phyloP scores from a whole-genome alignment of 257 asterid species.

The Gardenia jasminoides region DNA sequence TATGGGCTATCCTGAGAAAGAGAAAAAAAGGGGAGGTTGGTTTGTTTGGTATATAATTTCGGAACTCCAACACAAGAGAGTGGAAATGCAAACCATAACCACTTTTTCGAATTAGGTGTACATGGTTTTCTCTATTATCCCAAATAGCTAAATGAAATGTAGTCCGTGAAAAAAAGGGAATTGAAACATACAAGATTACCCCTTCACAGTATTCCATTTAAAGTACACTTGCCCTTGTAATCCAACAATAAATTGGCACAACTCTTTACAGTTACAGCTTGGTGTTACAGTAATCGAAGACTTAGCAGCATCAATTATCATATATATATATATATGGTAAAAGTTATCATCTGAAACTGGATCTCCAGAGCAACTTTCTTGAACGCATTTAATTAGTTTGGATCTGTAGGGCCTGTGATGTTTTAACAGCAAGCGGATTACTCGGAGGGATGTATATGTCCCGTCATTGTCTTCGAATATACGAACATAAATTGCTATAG shows the following conservation, averaged over 20 bases:
- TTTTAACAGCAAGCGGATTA: slow-evolving; percentile 15
- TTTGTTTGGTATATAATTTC: not conserved
- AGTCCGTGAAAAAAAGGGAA: too few species aligned
- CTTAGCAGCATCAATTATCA: not conserved
- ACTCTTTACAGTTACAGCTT: too few species aligned
- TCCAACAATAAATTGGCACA: too few species aligned
- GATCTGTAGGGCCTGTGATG: slow-evolving; percentile 15
- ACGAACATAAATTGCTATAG: slow-evolving; percentile 15
- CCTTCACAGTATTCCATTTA: too few species aligned
- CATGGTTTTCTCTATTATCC: not conserved
- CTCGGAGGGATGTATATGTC: slow-evolving; percentile 25
- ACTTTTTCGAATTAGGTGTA: not conserved
- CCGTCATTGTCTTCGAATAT: slow-evolving; percentile 23
- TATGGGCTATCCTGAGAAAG: not conserved
- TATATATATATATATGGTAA: not conserved
- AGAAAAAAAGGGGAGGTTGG: too few species aligned
- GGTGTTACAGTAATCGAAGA: too few species aligned
- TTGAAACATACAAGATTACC: too few species aligned
- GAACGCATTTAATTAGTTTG: not conserved
- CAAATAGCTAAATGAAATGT: not conserved
- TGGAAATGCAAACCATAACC: not conserved
- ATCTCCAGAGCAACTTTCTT: not conserved
- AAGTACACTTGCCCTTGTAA: too few species aligned
- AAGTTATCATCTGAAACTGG: not conserved
- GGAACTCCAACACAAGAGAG: not conserved